phyloP scores from a whole-genome alignment of 2,329 filamentous ascomycete species.

The Fusarium penzigii region DNA sequence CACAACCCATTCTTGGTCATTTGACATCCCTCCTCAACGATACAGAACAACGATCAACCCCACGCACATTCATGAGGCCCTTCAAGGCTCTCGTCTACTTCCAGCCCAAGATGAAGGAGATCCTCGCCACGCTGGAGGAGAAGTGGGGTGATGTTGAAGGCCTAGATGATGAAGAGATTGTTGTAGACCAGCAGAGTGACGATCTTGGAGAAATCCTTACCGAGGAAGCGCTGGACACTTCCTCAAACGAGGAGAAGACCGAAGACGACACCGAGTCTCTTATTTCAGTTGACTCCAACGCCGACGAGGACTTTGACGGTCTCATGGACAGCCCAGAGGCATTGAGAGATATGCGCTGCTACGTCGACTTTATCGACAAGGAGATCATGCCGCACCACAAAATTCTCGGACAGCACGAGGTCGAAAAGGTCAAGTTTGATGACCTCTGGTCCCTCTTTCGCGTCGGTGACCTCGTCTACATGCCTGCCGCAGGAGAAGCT shows the following conservation, averaged over 20 bases:
- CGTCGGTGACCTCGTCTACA: conserved; percentile 42
- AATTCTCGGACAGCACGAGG: conserved; percentile 27
- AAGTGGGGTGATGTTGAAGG: conserved; percentile 43
- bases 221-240: conserved; percentile 12
- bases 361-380: conserved; percentile 45
- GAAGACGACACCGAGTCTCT: conserved; percentile 35
- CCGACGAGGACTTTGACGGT: conserved; percentile 35
- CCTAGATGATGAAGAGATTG: conserved; percentile 20
- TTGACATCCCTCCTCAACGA: conserved; percentile 39
- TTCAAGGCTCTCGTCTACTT: conserved; percentile 44
- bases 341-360: conserved; percentile 43
- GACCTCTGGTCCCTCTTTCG: conserved; percentile 47
- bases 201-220: conserved; percentile 25
- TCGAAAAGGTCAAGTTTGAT: conserved; percentile 39
- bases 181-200: conserved; percentile 27
- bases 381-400: conserved; percentile 41
- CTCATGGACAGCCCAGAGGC: conserved; percentile 43
- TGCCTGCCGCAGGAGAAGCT: conserved; percentile 37
- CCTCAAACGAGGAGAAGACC: conserved; percentile 18
- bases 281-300: conserved; percentile 39
- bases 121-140: conserved; percentile 40
- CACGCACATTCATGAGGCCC: conserved; percentile 42
- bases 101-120: conserved; percentile 43
- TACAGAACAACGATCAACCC: conserved; percentile 36
- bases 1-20: conserved; percentile 41